Conservation (phyloP, 2,329 filamentous ascomycete species). For the Aspergillus ruber region DNA sequence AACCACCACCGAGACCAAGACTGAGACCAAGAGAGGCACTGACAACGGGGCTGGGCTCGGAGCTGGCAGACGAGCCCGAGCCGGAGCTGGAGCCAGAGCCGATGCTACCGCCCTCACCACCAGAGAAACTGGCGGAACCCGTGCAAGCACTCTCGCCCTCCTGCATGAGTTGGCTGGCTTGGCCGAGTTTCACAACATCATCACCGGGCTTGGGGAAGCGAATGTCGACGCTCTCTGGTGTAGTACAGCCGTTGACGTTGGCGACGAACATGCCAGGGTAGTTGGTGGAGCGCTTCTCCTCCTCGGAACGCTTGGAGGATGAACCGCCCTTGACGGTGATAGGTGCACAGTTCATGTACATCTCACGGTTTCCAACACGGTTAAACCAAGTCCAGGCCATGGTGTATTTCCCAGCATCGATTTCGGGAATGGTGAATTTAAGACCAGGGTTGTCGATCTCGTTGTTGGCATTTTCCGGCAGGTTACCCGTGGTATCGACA, state of each 20-base stretch:
- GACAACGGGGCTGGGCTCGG: neutral
- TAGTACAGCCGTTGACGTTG: constrained; percentile 60
- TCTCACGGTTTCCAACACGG: constrained; percentile 82
- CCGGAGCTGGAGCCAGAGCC: constrained; percentile 14
- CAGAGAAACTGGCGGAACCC: constrained; percentile 28
- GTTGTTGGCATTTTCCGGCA: constrained; percentile 39
- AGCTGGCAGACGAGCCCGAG: constrained; percentile 22
- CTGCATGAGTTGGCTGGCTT: constrained; percentile 29
- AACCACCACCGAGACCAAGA: constrained; percentile 9
- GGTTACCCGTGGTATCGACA: constrained; percentile 53
- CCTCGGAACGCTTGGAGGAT: constrained; percentile 35
- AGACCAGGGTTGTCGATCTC: constrained; percentile 50
- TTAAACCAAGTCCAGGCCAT: constrained; percentile 96
- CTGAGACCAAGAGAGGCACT: constrained; percentile 1
- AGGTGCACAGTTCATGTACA: constrained; percentile 95
- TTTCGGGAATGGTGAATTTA: constrained; percentile 63
- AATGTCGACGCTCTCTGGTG: constrained; percentile 51
- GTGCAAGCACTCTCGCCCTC: constrained; percentile 23
- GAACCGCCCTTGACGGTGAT: constrained; percentile 55
- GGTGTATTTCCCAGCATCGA: constrained; percentile 69
- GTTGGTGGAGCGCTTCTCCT: constrained; percentile 47
- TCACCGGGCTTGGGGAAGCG: constrained; percentile 63
- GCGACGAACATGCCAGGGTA: constrained; percentile 72
- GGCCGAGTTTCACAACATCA: constrained; percentile 47
- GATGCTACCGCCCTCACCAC: constrained; percentile 11